Percentiles rank a stretch among this genome's conserved stretches.
Evolutionary conservation across 2,329 filamentous ascomycete genomes (phyloP).

Genomic region (Apiospora phragmitis): DNA sequence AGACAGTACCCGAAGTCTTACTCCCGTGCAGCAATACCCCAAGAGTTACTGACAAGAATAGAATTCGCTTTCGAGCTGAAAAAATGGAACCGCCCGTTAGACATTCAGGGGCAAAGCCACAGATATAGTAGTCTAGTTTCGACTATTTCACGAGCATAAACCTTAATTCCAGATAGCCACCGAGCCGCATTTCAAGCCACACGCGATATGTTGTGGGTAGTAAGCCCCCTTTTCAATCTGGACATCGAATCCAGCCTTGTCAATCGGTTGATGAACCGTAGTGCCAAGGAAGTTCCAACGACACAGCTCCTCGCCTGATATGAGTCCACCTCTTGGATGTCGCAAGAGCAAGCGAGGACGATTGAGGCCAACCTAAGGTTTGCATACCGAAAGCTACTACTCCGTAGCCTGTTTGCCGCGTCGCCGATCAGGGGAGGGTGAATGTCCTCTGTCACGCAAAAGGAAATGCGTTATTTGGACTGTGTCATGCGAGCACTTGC

Average conservation of each 20-base stretch:
- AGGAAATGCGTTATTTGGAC: neutral
- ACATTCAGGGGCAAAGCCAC: neutral
- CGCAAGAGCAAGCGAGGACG: neutral
- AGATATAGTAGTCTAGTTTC: neutral
- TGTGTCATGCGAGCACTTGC: neutral
- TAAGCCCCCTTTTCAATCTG: neutral
- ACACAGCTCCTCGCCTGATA: neutral
- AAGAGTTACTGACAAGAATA: neutral
- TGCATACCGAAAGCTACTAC: no score
- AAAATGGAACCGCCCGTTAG: no score
- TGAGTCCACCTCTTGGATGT: neutral
- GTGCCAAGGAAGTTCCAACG: neutral
- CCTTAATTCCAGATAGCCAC: no score
- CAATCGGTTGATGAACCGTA: neutral
- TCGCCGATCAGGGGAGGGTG: no score
- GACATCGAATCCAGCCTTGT: neutral
- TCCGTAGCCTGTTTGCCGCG: no score
- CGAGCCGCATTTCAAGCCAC: neutral
- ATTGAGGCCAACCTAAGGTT: neutral
- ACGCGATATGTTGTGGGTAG: neutral
- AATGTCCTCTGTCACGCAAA: no score
- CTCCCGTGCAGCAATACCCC: neutral
- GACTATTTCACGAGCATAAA: neutral
- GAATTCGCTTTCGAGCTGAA: neutral
- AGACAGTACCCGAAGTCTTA: neutral